Evolutionary conservation across 2,329 filamentous ascomycete genomes (phyloP).

Genomic region (Ceratocystis destructans): DNA sequence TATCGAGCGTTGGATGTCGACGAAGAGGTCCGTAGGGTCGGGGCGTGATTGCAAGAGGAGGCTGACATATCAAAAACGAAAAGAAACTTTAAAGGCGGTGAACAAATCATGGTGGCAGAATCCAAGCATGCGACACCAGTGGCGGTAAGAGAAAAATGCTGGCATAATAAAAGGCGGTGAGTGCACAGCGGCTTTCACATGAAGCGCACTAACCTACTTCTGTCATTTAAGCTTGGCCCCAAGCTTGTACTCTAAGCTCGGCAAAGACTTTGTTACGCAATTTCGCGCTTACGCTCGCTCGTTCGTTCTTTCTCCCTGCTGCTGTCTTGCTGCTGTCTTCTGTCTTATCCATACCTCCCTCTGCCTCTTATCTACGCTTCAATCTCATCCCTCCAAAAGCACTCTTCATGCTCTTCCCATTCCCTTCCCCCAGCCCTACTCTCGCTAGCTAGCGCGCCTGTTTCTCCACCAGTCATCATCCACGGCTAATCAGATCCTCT

Average conservation of each 20-base stretch:
- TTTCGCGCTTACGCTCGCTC: too few relatives aligned
- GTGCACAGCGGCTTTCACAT: background rate
- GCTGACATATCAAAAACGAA: background rate
- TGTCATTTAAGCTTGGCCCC: background rate
- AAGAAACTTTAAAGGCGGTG: constrained; percentile 7
- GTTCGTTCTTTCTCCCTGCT: background rate
- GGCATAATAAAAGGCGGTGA: constrained; percentile 2
- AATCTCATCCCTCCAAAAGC: too few relatives aligned
- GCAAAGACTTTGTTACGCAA: background rate
- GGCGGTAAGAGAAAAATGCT: background rate
- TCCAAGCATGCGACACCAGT: background rate
- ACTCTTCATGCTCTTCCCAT: too few relatives aligned
- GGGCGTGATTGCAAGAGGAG: background rate
- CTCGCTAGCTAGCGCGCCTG: background rate
- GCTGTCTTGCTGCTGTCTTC: background rate
- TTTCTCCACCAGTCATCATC: background rate
- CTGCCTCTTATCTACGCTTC: background rate
- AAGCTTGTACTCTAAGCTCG: background rate
- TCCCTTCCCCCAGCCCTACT: too few relatives aligned
- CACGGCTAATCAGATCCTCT: background rate
- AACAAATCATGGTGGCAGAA: background rate
- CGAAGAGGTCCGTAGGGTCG: background rate
- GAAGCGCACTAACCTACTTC: background rate
- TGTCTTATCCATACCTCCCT: background rate
- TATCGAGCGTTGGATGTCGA: background rate